phyloP scores from a whole-genome alignment of 2,329 filamentous ascomycete genomes.

The Ascochyta pisi region DNA sequence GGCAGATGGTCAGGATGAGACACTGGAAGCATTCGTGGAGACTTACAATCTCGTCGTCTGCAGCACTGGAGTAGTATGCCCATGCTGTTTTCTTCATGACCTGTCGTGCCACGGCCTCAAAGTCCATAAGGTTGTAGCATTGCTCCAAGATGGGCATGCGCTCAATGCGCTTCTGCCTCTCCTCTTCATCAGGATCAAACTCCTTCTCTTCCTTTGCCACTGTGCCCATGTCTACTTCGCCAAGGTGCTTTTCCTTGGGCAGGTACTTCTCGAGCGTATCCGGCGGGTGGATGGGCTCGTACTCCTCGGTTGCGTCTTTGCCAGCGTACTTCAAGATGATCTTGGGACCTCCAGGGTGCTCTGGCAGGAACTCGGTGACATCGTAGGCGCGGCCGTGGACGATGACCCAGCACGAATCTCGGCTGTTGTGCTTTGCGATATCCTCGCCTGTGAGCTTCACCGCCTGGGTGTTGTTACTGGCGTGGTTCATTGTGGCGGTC shows the following conservation, averaged over 20 bases:
- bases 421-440: conserved; percentile 76
- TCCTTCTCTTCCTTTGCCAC: conserved; percentile 46
- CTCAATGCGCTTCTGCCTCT: conserved; percentile 70
- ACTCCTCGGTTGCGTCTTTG: conserved; percentile 55
- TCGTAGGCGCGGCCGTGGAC: conserved; percentile 73
- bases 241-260: conserved; percentile 51
- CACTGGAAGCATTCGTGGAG: background rate
- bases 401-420: conserved; percentile 79
- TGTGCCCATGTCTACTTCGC: conserved; percentile 48
- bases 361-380: conserved; percentile 69
- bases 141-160: conserved; percentile 55
- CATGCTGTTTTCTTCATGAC: conserved; percentile 97
- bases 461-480: conserved; percentile 51
- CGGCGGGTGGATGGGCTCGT: conserved; percentile 60
- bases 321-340: conserved; percentile 88
- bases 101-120: conserved; percentile 86
- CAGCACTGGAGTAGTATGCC: conserved; percentile 96
- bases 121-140: conserved; percentile 68
- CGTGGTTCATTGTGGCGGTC: conserved; percentile 51
- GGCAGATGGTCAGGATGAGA: conserved; percentile 23
- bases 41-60: conserved; percentile 83
- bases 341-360: conserved; percentile 73
- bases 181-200: conserved; percentile 69
- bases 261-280: conserved; percentile 55
- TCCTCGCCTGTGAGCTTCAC: conserved; percentile 54